Conservation (phyloP, 768 basidiomycete species). For the Sporobolomyces phaffii region DNA sequence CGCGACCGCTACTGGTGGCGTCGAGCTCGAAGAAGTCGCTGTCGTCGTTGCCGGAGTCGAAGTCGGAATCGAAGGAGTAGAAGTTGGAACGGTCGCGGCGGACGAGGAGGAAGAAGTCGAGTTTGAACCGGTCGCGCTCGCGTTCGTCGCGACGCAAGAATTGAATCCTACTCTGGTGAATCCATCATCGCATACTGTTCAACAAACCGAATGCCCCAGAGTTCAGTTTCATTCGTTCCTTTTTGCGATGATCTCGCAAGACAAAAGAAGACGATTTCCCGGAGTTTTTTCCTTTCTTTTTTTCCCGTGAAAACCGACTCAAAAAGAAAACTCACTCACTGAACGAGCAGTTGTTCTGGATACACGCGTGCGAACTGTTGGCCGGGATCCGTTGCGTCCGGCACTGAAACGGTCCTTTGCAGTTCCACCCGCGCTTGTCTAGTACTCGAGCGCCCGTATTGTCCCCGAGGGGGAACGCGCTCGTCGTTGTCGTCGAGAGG, state of each 20-base stretch:
- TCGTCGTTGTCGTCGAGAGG: too few relatives aligned
- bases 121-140: background rate
- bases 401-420: constrained; percentile 13
- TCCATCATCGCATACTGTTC: background rate
- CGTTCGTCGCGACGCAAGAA: background rate
- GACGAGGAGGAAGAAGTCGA: background rate
- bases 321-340: background rate
- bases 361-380: background rate
- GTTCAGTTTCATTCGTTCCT: too few relatives aligned
- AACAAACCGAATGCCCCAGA: too few relatives aligned
- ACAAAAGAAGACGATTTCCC: too few relatives aligned
- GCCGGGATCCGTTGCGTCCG: background rate
- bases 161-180: background rate
- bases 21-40: background rate
- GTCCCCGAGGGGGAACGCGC: too few relatives aligned
- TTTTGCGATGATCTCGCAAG: too few relatives aligned
- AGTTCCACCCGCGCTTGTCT: background rate
- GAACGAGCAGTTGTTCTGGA: background rate
- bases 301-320: too few relatives aligned
- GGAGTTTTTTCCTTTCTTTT: too few relatives aligned
- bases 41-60: background rate
- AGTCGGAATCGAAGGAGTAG: background rate
- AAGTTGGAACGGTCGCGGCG: background rate
- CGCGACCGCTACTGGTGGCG: background rate
- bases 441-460: too few relatives aligned